Evolutionary conservation across 371 early-diverging fungal species (phyloP).

Genomic region (Mortierella sp.): DNA sequence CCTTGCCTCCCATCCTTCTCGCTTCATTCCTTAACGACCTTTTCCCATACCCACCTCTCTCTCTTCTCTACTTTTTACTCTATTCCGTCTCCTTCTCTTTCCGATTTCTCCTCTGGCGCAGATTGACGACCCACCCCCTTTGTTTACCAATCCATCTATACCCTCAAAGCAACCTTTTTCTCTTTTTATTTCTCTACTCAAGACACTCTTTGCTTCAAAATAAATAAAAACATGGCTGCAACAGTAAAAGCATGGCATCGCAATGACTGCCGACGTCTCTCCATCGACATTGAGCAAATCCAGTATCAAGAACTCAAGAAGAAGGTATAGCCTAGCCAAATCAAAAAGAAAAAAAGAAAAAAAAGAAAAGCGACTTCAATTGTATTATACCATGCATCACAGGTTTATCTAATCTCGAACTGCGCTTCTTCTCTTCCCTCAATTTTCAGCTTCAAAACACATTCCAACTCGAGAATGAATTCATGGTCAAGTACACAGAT

Average conservation of each 20-base stretch:
- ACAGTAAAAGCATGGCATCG: constrained; percentile 54
- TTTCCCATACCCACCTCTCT: too few species aligned
- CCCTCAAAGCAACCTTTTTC: background rate
- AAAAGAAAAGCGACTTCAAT: too few species aligned
- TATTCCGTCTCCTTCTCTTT: background rate
- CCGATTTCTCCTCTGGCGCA: background rate
- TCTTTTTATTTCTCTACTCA: constrained; percentile 3
- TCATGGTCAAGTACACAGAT: constrained; percentile 55
- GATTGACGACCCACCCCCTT: constrained; percentile 10
- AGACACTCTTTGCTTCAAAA: background rate
- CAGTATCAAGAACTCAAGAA: constrained; percentile 51
- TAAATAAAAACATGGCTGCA: constrained; percentile 24
- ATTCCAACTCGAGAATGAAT: constrained; percentile 52
- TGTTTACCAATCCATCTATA: background rate
- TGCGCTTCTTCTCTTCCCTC: background rate
- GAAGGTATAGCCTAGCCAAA: too few species aligned
- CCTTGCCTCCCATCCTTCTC: background rate
- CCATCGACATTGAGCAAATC: constrained; percentile 54
- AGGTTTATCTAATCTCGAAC: background rate
- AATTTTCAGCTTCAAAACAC: constrained; percentile 38
- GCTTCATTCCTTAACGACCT: too few species aligned
- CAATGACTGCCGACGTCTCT: constrained; percentile 53
- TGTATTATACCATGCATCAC: background rate
- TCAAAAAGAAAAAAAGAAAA: too few species aligned
- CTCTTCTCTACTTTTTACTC: background rate